Conservation (phyloP, 2,329 filamentous ascomycete genomes). For the Ceratocystis huliohia region DNA sequence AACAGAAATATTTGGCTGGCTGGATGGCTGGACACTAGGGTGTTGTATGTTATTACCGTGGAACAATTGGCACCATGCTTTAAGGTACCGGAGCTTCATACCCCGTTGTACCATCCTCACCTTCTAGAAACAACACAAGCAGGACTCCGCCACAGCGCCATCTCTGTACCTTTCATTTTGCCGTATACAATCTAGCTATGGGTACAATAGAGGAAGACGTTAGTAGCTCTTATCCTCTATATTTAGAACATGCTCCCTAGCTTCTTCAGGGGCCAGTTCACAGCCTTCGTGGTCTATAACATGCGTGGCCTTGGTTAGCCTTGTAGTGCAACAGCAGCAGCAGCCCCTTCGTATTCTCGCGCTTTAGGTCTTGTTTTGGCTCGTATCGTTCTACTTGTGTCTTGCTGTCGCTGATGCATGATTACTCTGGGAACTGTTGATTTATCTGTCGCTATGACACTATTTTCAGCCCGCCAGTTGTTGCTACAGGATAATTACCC, state of each 20-base stretch:
- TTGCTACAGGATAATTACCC: no score
- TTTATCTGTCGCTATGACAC: no score
- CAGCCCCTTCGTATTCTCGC: no score
- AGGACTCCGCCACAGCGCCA: background rate
- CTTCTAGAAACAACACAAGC: background rate
- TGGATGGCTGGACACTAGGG: slow-evolving; percentile 7
- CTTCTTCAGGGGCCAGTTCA: background rate
- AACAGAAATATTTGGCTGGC: background rate
- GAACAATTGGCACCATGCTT: background rate
- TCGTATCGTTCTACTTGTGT: no score
- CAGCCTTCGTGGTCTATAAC: background rate
- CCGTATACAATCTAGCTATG: background rate
- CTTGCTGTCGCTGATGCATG: no score
- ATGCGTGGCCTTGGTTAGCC: background rate
- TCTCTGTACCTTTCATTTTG: background rate
- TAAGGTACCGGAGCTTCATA: background rate
- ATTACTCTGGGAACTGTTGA: no score
- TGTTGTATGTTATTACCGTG: background rate
- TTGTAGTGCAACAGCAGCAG: background rate
- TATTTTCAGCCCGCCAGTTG: no score
- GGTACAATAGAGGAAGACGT: background rate
- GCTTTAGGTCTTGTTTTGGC: no score
- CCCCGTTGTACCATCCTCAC: background rate
- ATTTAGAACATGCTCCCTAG: background rate
- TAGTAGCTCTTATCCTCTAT: background rate